Evolutionary conservation across 2,329 filamentous ascomycete genomes (phyloP), one percentile per base, ranked within the genome.

Genomic region (Phaeosphaeriaceae sp.): DNA sequence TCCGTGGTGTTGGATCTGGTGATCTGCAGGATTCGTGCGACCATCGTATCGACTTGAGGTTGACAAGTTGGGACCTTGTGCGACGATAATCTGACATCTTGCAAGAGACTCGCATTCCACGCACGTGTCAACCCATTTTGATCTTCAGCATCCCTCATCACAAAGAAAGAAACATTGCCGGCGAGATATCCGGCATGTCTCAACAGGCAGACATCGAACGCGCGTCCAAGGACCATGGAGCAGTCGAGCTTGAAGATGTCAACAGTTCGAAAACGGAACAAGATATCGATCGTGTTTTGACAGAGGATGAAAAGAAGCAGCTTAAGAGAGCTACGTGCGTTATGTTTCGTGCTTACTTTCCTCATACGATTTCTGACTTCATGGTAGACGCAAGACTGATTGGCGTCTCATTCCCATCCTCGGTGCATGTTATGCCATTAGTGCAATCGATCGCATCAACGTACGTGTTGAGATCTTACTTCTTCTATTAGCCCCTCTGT

Each of bases 301-400:
- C 58, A n/a, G 63, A 56, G 22, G 53, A 61, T 1, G 59, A 62
- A 35, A 59, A 56, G 52, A 68, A 61, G 49, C 2, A 61, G 0
- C 54, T 59, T 24, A 64, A 58, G 54, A 60, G 54, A 52, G 61
- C 63, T 23, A 68, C 61, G 61, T 68, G 24, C 22, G 61, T 50
- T n/a, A 17, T 24, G 3, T 17, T 17, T n/a, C 30, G 19, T 11
- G 21, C 22, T 5, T 17, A 21, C 26, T 35, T 6, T 7, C 24
- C 3, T 46, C 11, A 42, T 13, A 17, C 9, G 9, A 28, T 15
- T 8, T 28, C 53, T 58, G 15, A 64, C 44, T 46, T 50, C 61
- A 22, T 59, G 59, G 23, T 63, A 68, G 55, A 67, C 69, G 28
- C 70, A 77, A 62, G 70, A 65, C 72, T 19, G 71, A 74, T 35